Conservation (phyloP, 129 eudicot genomes). For the Silybum marianum region DNA sequence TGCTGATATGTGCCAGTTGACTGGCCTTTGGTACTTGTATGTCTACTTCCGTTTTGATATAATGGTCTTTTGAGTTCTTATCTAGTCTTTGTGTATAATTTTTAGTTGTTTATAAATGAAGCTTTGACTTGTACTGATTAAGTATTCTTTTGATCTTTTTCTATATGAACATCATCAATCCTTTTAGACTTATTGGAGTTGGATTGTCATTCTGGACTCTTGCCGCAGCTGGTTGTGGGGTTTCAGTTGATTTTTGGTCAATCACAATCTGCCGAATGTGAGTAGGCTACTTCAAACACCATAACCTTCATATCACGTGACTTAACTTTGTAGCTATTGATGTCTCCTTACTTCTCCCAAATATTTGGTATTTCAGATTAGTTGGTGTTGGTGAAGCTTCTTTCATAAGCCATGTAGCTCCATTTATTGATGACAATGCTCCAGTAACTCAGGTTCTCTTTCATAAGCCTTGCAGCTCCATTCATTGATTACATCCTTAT, state of each 20-base stretch:
- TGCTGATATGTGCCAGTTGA: too few species aligned
- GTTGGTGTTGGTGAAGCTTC: conserved; percentile 99
- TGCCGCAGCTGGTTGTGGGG: conserved; percentile 67
- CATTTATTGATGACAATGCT: conserved; percentile 96
- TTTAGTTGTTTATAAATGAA: not conserved
- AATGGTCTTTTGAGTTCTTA: too few species aligned
- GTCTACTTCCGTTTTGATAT: too few species aligned
- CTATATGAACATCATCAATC: conserved; percentile 68
- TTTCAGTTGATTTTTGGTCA: too few species aligned
- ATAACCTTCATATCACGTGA: not conserved
- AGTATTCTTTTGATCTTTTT: not conserved
- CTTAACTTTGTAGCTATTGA: conserved; percentile 4
- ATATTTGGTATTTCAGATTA: conserved; percentile 48
- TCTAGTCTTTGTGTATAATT: too few species aligned
- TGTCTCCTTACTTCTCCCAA: not conserved
- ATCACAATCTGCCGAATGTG: too few species aligned
- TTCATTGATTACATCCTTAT: not conserved
- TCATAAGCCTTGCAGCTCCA: not conserved
- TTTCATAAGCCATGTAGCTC: conserved; percentile 96
- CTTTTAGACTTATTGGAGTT: conserved; percentile 95
- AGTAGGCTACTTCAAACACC: conserved; percentile 30
- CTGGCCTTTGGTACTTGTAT: too few species aligned
- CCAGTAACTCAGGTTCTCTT: conserved; percentile 72
- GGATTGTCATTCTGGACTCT: conserved; percentile 90
- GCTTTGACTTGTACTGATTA: conserved; percentile 11